Evolutionary conservation across 2,329 filamentous ascomycete genomes (phyloP).

Genomic region (Aspergillus quadrilineatus): DNA sequence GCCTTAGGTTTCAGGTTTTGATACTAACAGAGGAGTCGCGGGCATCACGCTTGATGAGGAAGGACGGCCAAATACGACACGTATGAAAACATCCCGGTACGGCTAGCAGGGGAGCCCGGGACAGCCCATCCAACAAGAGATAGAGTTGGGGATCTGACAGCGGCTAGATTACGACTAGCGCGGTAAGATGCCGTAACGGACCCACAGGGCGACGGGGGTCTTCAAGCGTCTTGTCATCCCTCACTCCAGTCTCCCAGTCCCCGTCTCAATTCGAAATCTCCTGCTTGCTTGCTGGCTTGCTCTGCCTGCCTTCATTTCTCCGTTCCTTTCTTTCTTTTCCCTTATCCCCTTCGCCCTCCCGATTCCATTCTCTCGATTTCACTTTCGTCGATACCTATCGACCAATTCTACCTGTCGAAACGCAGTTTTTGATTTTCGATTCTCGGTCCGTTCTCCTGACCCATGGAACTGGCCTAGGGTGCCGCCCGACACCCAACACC

Average conservation of each 20-base stretch:
- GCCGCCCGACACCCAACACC: slow-evolving; percentile 6
- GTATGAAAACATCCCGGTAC: slow-evolving; percentile 4
- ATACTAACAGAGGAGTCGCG: not conserved
- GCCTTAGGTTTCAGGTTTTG: not conserved
- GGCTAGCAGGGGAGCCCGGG: not conserved
- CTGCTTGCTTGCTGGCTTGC: not conserved
- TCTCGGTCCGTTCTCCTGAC: not conserved
- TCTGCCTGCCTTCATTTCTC: slow-evolving; percentile 8
- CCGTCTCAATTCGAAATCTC: not conserved
- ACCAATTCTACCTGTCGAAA: not conserved
- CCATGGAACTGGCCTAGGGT: slow-evolving; percentile 17
- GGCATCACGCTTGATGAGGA: not conserved
- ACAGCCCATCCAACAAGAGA: not conserved
- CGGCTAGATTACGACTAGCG: not conserved
- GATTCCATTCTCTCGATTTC: not conserved
- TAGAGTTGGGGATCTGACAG: not conserved
- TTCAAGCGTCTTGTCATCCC: not conserved
- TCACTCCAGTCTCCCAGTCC: not conserved
- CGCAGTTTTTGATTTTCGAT: not conserved
- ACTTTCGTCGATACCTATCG: slow-evolving; percentile 1
- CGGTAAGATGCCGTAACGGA: slow-evolving; percentile 5
- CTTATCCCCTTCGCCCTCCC: not conserved
- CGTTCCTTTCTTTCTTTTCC: not conserved
- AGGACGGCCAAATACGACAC: not conserved
- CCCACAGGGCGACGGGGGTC: not conserved